Percentiles rank a stretch among this genome's conserved stretches.
Conservation (phyloP, 768 basidiomycete genomes). For the Gautieria morchelliformis region DNA sequence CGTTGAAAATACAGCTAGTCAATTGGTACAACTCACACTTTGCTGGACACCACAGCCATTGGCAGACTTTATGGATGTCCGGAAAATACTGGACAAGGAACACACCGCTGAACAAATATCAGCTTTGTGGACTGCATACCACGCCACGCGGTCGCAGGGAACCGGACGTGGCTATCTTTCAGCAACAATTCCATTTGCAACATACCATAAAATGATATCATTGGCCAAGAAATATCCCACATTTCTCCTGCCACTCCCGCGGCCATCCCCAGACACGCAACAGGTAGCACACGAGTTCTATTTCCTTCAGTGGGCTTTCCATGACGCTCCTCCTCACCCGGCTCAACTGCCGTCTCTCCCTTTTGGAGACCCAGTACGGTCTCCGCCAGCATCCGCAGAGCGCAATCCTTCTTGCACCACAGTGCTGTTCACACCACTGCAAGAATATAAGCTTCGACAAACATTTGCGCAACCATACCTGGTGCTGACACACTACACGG, state of each 20-base stretch:
- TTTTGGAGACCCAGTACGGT: slow-evolving; percentile 29
- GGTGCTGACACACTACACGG: slow-evolving; percentile 86
- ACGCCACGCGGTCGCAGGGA: slow-evolving; percentile 67
- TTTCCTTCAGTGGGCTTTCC: slow-evolving; percentile 85
- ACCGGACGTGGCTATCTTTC: slow-evolving; percentile 81
- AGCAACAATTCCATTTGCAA: slow-evolving; percentile 64
- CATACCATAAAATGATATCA: slow-evolving; percentile 61
- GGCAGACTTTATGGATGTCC: slow-evolving; percentile 68
- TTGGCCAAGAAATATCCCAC: slow-evolving; percentile 58
- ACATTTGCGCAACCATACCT: slow-evolving; percentile 88
- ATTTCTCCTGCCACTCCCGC: slow-evolving; percentile 77
- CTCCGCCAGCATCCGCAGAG: slow-evolving; percentile 16
- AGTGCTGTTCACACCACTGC: slow-evolving; percentile 84
- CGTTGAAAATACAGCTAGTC: background rate
- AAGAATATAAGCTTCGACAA: slow-evolving; percentile 82
- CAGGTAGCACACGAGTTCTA: slow-evolving; percentile 64
- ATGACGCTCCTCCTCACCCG: slow-evolving; percentile 58
- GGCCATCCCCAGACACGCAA: slow-evolving; percentile 26
- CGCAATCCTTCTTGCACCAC: slow-evolving; percentile 39
- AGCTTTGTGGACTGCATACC: slow-evolving; percentile 84
- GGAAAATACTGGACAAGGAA: slow-evolving; percentile 52
- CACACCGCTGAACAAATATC: slow-evolving; percentile 69
- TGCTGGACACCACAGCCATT: slow-evolving; percentile 49
- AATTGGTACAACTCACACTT: slow-evolving; percentile 1
- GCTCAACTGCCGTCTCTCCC: slow-evolving; percentile 26